Percentiles rank a stretch among this genome's conserved stretches.
phyloP scores from a whole-genome alignment of 148 eudicot genomes.

The Oxyria digyna region DNA sequence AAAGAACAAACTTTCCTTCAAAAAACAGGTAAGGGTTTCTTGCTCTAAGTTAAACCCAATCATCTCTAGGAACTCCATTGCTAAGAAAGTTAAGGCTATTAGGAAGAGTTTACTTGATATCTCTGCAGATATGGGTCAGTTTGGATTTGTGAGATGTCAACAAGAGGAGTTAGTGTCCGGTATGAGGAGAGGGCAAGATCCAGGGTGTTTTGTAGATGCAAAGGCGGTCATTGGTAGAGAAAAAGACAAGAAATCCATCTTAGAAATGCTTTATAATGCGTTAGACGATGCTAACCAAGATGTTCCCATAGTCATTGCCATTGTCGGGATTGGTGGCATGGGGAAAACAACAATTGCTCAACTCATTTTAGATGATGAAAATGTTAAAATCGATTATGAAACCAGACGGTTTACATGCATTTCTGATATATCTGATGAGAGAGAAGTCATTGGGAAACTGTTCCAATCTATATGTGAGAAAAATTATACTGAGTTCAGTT shows the following conservation, averaged over 20 bases:
- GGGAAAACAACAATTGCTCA: constrained; percentile 7
- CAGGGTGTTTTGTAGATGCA: not conserved
- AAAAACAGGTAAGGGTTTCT: not conserved
- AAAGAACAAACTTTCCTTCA: not conserved
- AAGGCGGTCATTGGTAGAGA: not conserved
- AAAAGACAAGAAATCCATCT: not conserved
- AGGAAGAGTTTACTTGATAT: not conserved
- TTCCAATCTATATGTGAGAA: not conserved
- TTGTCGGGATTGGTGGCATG: constrained; percentile 2
- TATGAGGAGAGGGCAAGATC: not conserved
- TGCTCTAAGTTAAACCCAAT: not conserved
- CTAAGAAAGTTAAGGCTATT: not conserved
- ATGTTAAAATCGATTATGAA: not conserved
- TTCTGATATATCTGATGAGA: not conserved
- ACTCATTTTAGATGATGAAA: not conserved
- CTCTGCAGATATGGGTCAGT: not conserved
- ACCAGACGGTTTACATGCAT: not conserved
- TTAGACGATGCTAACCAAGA: not conserved
- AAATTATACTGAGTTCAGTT: not conserved
- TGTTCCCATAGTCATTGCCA: constrained; percentile 18
- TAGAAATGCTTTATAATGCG: not conserved
- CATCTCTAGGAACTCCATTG: not conserved
- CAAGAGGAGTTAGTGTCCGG: not conserved
- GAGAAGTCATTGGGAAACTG: not conserved
- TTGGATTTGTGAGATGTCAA: not conserved